A percentile compares a stretch with the other conserved stretches of the same genome.
Conservation (phyloP, 345 rosid species). For the Eucalyptus leucophloia region DNA sequence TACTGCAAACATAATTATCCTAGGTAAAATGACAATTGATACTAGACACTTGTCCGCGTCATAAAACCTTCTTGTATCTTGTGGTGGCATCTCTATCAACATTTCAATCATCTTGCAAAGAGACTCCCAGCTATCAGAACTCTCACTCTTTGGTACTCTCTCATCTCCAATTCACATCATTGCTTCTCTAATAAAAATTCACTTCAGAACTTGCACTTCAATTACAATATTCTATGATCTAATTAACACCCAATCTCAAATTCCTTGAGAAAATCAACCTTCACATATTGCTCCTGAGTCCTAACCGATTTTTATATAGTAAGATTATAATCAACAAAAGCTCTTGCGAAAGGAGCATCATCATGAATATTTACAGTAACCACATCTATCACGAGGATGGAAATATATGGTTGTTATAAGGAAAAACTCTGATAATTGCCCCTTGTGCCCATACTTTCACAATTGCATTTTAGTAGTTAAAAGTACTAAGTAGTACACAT, state of each 20-base stretch:
- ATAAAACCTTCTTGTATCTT: background rate
- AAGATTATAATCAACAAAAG: background rate
- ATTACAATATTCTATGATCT: background rate
- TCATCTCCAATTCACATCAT: background rate
- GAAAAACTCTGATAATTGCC: background rate
- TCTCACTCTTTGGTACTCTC: background rate
- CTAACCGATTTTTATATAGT: background rate
- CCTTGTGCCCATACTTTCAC: background rate
- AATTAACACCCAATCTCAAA: background rate
- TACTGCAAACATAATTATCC: background rate
- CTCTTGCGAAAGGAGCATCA: background rate
- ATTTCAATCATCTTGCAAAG: background rate
- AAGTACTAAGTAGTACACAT: background rate
- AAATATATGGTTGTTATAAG: background rate
- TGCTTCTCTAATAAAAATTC: background rate
- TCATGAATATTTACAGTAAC: background rate
- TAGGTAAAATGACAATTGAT: background rate
- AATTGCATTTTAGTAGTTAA: background rate
- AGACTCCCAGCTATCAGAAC: background rate
- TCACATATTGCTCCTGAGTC: background rate
- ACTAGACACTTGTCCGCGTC: background rate
- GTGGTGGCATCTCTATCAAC: background rate
- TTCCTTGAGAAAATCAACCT: background rate
- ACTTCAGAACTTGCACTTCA: background rate
- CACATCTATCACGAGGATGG: background rate